Evolutionary conservation across 2,329 filamentous ascomycete genomes (phyloP).

Genomic region (Claviceps humidiphila): DNA sequence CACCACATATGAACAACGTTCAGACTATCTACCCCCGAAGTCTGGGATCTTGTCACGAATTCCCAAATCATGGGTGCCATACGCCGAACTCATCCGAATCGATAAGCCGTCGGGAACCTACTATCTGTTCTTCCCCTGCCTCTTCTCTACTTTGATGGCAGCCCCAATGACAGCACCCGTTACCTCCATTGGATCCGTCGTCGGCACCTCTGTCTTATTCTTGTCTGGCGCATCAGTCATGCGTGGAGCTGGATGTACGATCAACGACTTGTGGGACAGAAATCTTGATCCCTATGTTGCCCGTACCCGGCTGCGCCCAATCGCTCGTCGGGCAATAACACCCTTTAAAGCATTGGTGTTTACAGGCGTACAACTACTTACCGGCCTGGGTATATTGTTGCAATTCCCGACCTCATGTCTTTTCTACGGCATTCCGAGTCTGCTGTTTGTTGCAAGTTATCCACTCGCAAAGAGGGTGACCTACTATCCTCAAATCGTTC

Average conservation of each 20-base stretch:
- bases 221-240: slow-evolving; percentile 67
- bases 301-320: slow-evolving; percentile 64
- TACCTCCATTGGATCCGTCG: slow-evolving; percentile 43
- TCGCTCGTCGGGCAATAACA: slow-evolving; percentile 65
- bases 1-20: neutral
- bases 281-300: slow-evolving; percentile 72
- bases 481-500: slow-evolving; percentile 72
- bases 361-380: slow-evolving; percentile 59
- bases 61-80: slow-evolving; percentile 60
- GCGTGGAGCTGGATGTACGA: slow-evolving; percentile 76
- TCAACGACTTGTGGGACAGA: slow-evolving; percentile 85
- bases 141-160: slow-evolving; percentile 73
- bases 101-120: slow-evolving; percentile 73
- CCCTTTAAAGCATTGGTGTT: slow-evolving; percentile 60
- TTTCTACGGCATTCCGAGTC: slow-evolving; percentile 63
- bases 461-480: slow-evolving; percentile 77
- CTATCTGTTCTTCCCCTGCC: slow-evolving; percentile 74
- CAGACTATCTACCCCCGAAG: slow-evolving; percentile 53
- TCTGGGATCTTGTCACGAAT: slow-evolving; percentile 58
- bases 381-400: slow-evolving; percentile 59
- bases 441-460: slow-evolving; percentile 62
- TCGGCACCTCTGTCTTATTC: slow-evolving; percentile 57
- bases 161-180: slow-evolving; percentile 54
- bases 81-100: slow-evolving; percentile 68
- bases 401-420: slow-evolving; percentile 65